These are phyloP conservation scores for Leonotis leonurus DNA, from an alignment of 257 asterid genomes.

Conservation along the genomic window DNA sequence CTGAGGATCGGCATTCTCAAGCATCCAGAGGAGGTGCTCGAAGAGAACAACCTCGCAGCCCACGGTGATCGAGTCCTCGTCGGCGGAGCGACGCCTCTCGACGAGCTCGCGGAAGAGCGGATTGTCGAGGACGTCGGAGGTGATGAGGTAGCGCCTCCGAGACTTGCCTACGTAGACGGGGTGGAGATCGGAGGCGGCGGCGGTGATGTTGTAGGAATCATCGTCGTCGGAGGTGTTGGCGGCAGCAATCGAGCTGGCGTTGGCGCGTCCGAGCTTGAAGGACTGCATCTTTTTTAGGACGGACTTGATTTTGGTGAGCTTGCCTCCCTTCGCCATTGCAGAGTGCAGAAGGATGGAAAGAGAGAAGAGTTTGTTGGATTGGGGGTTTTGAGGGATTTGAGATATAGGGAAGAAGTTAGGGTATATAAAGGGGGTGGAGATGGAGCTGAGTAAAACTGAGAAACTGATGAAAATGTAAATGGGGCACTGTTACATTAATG, in stretches of 20 bases:
- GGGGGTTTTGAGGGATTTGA: constrained; percentile 21
- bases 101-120: constrained; percentile 85
- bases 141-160: constrained; percentile 65
- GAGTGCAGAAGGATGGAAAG: neutral
- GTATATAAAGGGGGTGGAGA: constrained; percentile 13
- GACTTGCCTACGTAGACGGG: constrained; percentile 91
- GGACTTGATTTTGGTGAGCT: constrained; percentile 78
- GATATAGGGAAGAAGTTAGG: constrained; percentile 27
- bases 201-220: constrained; percentile 18
- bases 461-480: neutral
- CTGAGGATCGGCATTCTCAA: constrained; percentile 65
- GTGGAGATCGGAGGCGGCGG: constrained; percentile 32
- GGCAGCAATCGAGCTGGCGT: constrained; percentile 38
- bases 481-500: constrained; percentile 16
- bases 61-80: constrained; percentile 35
- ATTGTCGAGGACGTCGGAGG: constrained; percentile 68
- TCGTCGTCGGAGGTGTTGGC: constrained; percentile 36
- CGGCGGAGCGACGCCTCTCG: constrained; percentile 27
- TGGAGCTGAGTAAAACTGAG: constrained; percentile 1
- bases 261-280: constrained; percentile 62
- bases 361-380: constrained; percentile 3
- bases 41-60: constrained; percentile 89
- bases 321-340: constrained; percentile 77
- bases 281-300: constrained; percentile 92
- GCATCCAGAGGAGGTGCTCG: constrained; percentile 70